Base-by-base conservation (phyloP, 805 yeast genomes). In the Ogataea pilisensis region DNA sequence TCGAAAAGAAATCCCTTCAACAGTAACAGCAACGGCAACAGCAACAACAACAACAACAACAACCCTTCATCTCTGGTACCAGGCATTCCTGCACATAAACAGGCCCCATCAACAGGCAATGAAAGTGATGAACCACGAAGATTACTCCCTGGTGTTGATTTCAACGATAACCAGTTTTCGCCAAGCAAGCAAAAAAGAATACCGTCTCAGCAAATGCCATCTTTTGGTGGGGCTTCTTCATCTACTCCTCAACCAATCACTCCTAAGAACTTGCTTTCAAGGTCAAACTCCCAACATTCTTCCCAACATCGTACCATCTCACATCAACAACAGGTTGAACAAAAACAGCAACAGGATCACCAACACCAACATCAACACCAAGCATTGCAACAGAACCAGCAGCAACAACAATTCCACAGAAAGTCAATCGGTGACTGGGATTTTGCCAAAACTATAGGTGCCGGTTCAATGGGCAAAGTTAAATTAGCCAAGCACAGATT, bases 391-490 rank as follows among this genome's bases (percentile, higher is more conserved):
- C 41, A 35, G 26, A 46, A 40, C 16, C 55, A 48, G 16, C 43
- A 41, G 19, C 50, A 51, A 19, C 70, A 69, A 48, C 80, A 75
- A 51, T 85, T 85, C 52, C 91, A 89, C 60, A 78, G 98, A 49
- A 84, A 83, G 44, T 75, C 95, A 4, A 83, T 91, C 40, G 99
- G 98, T 12, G 96, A 93, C 50, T 91, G 99, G 99, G 95, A 87
- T 53, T 90, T 91, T 53, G 74, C 86, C 43, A 88, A 88, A 63
- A 89, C 96, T 2, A 85, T 93, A 34, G 99, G 99, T 32, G 96
- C 98, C 2, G 99, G 99, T 3, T 88, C 96, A 0, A 93, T 93
- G 99, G 99, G 99, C 44, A 95, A 91, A 62, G 99, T 93, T 37
- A 93, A 93, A 65, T 70, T 93, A 30, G 98, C 98, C 2, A 82